Evolutionary conservation across 441 rosid genomes (phyloP).

Genomic region (Brassica balearica): DNA sequence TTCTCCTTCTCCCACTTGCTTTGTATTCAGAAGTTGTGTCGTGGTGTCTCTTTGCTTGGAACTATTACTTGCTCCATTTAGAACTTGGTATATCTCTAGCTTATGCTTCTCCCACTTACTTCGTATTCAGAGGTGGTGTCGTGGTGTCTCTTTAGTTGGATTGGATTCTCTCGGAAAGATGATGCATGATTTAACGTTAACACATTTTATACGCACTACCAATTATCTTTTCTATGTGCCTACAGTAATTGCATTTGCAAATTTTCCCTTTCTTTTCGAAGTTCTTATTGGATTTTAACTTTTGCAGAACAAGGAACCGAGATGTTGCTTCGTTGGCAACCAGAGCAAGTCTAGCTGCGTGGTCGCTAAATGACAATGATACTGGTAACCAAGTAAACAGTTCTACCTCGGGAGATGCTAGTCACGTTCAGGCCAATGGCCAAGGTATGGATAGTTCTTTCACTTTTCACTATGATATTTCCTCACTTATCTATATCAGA

Average conservation of each 20-base stretch:
- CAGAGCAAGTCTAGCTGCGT: constrained; percentile 90
- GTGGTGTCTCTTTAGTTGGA: constrained; percentile 28
- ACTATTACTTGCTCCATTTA: not conserved
- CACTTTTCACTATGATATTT: constrained; percentile 21
- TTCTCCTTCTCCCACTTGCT: too few relatives aligned
- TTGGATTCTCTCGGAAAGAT: constrained; percentile 22
- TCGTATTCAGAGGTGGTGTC: constrained; percentile 21
- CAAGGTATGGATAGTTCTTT: constrained; percentile 54
- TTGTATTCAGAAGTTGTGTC: not conserved
- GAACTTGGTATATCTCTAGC: not conserved
- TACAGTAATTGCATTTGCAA: not conserved
- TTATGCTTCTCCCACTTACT: constrained; percentile 15
- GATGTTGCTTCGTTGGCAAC: constrained; percentile 67
- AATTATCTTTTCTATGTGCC: constrained; percentile 17
- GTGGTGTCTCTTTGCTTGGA: constrained; percentile 26
- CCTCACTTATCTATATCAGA: constrained; percentile 8
- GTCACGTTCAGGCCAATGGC: constrained; percentile 46
- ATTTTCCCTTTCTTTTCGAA: not conserved
- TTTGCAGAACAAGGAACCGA: constrained; percentile 69
- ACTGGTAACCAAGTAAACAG: constrained; percentile 46
- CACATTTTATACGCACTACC: not conserved
- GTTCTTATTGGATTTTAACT: constrained; percentile 17
- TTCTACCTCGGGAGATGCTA: constrained; percentile 46
- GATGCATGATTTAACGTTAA: not conserved
- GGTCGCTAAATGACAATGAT: constrained; percentile 57